Percentiles rank a stretch among this genome's conserved stretches.
phyloP scores from a whole-genome alignment of 768 basidiomycete species.

The Suillus cothurnatus region DNA sequence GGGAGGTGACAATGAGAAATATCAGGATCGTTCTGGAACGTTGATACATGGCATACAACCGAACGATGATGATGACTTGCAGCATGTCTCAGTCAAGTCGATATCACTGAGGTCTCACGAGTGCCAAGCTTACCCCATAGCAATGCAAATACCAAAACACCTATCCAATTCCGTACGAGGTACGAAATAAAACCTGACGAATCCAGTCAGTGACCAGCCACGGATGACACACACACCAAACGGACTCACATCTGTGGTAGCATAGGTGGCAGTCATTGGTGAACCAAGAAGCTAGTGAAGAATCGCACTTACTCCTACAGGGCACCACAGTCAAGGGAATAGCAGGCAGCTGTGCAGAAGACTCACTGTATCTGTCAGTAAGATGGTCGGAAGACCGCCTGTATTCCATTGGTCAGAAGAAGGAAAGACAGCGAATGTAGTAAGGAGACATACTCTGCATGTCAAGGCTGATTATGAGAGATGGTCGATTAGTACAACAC shows the following conservation, averaged over 20 bases:
- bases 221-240: background rate
- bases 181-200: background rate
- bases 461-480: background rate
- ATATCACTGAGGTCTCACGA: background rate
- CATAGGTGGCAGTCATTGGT: background rate
- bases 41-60: background rate
- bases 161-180: background rate
- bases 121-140: background rate
- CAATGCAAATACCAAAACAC: background rate
- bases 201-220: background rate
- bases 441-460: background rate
- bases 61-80: background rate
- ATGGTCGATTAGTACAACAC: background rate
- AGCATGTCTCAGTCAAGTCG: background rate
- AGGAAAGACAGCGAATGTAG: background rate
- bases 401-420: background rate
- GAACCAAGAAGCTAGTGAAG: background rate
- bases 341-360: background rate
- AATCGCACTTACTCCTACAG: background rate
- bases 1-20: background rate
- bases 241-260: background rate
- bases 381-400: background rate
- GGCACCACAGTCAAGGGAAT: background rate
- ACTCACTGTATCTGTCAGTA: background rate
- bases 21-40: background rate